Evolutionary conservation across 768 basidiomycete species (phyloP).

Genomic region (Boletus fagicola): DNA sequence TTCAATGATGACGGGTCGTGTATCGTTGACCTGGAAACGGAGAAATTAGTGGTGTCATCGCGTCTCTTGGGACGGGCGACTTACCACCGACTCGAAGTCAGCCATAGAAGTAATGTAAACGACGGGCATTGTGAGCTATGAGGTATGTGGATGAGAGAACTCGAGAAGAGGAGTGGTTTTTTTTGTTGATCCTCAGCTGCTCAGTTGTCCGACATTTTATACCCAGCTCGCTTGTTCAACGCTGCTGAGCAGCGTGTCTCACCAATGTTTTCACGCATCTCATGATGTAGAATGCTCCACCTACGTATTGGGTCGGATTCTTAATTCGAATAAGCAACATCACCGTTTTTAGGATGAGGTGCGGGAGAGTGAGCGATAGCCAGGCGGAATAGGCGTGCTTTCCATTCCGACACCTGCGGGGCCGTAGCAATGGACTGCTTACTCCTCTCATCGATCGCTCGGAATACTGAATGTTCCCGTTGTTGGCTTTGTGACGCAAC

Average conservation of each 20-base stretch:
- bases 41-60: constrained; percentile 9
- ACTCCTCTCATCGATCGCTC: constrained; percentile 21
- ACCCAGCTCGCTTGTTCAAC: constrained; percentile 24
- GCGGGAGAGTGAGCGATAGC: constrained; percentile 20
- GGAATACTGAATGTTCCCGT: constrained; percentile 9
- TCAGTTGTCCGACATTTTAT: constrained; percentile 25
- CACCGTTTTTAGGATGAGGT: constrained; percentile 15
- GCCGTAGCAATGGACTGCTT: constrained; percentile 22
- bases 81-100: constrained; percentile 25
- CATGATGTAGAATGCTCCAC: constrained; percentile 21
- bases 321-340: constrained; percentile 21
- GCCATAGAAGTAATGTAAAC: constrained; percentile 26
- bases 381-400: constrained; percentile 32
- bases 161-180: constrained; percentile 8
- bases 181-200: constrained; percentile 13
- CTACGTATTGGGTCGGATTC: constrained; percentile 21
- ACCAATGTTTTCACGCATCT: constrained; percentile 11
- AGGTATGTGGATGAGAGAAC: constrained; percentile 15
- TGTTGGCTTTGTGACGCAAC: constrained; percentile 25
- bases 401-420: constrained; percentile 30
- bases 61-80: constrained; percentile 3
- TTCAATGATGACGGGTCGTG: constrained; percentile 28
- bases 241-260: constrained; percentile 15
- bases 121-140: constrained; percentile 22
- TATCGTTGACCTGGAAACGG: constrained; percentile 17